phyloP scores from a whole-genome alignment of 2,329 filamentous ascomycete species.

The Talaromyces sp. region DNA sequence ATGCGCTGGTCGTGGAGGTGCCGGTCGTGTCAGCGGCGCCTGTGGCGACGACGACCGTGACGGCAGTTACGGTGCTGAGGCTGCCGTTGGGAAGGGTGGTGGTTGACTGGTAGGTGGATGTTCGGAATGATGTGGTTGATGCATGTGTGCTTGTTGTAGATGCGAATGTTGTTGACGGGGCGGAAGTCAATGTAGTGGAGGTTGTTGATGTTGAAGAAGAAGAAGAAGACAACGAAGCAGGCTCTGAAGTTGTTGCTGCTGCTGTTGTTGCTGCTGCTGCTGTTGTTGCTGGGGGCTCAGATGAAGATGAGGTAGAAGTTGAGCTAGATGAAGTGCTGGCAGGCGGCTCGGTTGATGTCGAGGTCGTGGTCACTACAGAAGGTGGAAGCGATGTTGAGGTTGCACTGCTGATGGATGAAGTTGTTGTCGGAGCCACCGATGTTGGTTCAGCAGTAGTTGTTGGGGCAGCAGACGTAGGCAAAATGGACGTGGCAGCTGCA shows the following conservation, averaged over 20 bases:
- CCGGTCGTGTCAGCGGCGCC: constrained; percentile 17
- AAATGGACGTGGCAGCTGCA: background rate
- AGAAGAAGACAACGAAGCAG: background rate
- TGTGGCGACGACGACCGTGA: constrained; percentile 45
- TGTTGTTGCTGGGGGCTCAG: background rate
- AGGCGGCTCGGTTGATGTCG: background rate
- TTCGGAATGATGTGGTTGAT: constrained; percentile 22
- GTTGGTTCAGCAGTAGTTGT: background rate
- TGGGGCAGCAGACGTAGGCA: constrained; percentile 5
- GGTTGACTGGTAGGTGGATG: constrained; percentile 41
- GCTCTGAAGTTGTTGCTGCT: background rate
- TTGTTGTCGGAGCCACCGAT: background rate
- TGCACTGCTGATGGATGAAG: background rate
- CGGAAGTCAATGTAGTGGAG: constrained; percentile 13
- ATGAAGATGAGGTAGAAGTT: background rate
- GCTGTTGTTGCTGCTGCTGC: background rate
- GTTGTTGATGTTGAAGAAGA: background rate
- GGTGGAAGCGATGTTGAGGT: background rate
- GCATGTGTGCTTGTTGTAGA: constrained; percentile 24
- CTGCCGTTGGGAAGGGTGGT: constrained; percentile 44
- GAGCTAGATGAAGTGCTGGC: background rate
- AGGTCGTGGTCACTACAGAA: background rate
- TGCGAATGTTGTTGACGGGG: constrained; percentile 6
- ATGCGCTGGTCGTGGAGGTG: background rate
- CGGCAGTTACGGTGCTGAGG: constrained; percentile 42